Evolutionary conservation across 441 rosid species (phyloP), one percentile per base, ranked within the genome.

Genomic region (Omphalea diandra): DNA sequence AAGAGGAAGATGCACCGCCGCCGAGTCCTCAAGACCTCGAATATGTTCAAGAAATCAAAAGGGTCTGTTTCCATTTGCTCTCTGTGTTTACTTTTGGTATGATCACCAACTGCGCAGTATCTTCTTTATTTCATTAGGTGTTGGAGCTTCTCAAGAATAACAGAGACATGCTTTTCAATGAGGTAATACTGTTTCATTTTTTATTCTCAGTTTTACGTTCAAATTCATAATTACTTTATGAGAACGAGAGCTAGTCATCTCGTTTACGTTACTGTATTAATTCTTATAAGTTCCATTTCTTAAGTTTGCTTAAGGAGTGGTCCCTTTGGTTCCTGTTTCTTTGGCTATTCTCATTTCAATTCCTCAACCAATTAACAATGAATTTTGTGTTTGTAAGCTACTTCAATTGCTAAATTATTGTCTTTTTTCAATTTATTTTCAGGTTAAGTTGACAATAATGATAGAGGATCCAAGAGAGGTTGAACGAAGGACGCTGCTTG

Each of bases 381-480:
- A 47, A 35, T 43, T 27, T 3, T 20, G 17, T 58, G 14, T 6
- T 5, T 32, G 35, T 43, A 14, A 20, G 7, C 36, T 50, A 22
- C 67, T 63, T 9, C 36, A 31, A 33, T 22, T 67, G 46, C 24
- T 20, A 36, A 49, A 35, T 14, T 22, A 9, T 29, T 40, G 17
- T 41, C 32, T 44, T 35, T 63, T 74, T 62, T 47, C 35, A 27
- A 5, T 24, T 17, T 29, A 10, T 9, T 32, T 47, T 50, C 74
- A 90, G 98, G 89, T 94, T 65, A 88, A 88, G 76, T 53, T 94
- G 79, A 91, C 97, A 1, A 52, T 91, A 5, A 80, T 84, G 94
- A 94, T 91, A 41, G 97, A 91, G 83, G 98, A 94, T 54, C 93
- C 94, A 32, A 85, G 98, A 76, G 94, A 94, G 75, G 75, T 88